Conservation (phyloP, 768 basidiomycete species). For the Tricholoma matsutake region DNA sequence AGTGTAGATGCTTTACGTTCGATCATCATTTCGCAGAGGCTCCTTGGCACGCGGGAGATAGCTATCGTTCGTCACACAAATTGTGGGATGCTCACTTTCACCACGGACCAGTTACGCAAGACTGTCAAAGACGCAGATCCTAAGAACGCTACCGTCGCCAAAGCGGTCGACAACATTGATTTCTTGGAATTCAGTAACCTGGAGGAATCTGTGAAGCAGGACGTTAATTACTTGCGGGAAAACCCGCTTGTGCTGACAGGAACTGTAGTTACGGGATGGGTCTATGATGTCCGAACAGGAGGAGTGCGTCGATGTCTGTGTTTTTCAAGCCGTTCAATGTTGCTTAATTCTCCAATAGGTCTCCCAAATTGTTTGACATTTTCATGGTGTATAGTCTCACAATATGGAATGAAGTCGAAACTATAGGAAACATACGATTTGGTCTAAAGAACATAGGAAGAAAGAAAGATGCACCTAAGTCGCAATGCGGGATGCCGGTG, state of each 20-base stretch:
- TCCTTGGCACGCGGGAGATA: constrained; percentile 67
- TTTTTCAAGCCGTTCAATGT: background rate
- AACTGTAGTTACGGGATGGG: constrained; percentile 61
- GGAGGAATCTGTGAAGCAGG: constrained; percentile 53
- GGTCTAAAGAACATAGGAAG: too few species aligned
- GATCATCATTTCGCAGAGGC: constrained; percentile 69
- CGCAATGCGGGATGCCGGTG: too few species aligned
- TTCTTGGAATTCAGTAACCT: constrained; percentile 53
- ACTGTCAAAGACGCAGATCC: constrained; percentile 47
- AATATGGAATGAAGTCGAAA: too few species aligned
- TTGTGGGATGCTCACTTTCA: constrained; percentile 72
- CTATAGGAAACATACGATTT: background rate
- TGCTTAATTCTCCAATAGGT: background rate
- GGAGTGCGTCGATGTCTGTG: constrained; percentile 36
- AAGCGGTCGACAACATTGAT: constrained; percentile 41
- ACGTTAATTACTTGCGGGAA: constrained; percentile 55
- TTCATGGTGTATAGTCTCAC: background rate
- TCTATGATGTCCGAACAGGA: constrained; percentile 61
- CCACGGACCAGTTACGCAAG: constrained; percentile 43
- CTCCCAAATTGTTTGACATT: constrained; percentile 7
- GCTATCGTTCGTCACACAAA: constrained; percentile 69
- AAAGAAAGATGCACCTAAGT: too few species aligned
- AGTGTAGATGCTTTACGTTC: constrained; percentile 65
- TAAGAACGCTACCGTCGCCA: constrained; percentile 25
- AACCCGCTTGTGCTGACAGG: constrained; percentile 54